Base-by-base conservation (phyloP, 73 alveolate species). In the Paraurostyla sp. region DNA sequence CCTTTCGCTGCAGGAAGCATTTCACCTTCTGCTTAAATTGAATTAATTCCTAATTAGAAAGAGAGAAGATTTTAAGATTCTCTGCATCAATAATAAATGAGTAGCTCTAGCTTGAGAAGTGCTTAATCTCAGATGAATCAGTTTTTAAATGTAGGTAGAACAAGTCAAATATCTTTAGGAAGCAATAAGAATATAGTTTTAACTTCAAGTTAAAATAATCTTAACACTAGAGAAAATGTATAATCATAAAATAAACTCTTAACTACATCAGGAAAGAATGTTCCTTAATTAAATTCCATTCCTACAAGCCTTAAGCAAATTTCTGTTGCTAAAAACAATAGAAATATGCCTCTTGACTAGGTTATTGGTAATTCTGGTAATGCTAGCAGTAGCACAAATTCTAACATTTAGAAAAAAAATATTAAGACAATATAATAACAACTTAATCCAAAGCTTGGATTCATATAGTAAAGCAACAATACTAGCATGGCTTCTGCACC, bases 71-170 rank as follows among this genome's bases (percentile, higher is more conserved):
- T 45, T 27, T 29, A 33, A 9, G 86, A 73, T 3, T 13, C 29
- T 1, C 30, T 43, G 3, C 32, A 73, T 7, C 42, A 25, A 18
- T 29, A 41, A 23, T 46, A 73, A 36, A 7, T 45, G 49, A 73
- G 86, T 73, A 45, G 71, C 30, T 73, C 86, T 13, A 73, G 86
- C 35, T 30, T 73, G 3, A 43, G 71, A 45, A 73, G 86, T 48
- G 86, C 54, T n/a, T 49, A 73, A 45, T 73, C 86, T 45, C 41
- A 65, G 46, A 29, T 65, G 23, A 65, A 65, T 40, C 58, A 65
- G 7, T 15, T 65, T 6, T 1, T 38, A 36, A 65, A 65, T 35
- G 56, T 15, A 38, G 82, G 82, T 9, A 65, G 82, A 38, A 65
- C 56, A 30, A 65, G 82, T 65, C 41, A 65, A 38, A 65, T 65